Evolutionary conservation across 495 filamentous ascomycete genomes (phyloP).

Genomic region (Penicillium coprophilum): DNA sequence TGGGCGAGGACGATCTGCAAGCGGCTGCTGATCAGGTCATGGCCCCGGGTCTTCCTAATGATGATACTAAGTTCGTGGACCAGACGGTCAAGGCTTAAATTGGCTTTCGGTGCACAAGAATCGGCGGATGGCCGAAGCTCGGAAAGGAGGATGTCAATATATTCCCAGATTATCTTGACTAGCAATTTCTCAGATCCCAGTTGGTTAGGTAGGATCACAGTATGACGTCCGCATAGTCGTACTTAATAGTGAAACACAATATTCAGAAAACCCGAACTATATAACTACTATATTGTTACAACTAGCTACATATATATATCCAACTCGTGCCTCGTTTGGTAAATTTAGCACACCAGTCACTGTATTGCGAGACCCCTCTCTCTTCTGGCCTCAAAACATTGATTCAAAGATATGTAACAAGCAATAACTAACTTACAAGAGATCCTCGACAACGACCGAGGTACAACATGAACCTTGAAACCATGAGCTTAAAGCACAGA

Average conservation of each 20-base stretch:
- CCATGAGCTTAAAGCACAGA: slow-evolving; percentile 10
- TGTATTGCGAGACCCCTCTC: not conserved
- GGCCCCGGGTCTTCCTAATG: slow-evolving; percentile 4
- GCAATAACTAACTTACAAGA: no score
- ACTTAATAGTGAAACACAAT: not conserved
- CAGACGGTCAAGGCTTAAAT: not conserved
- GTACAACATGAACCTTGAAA: no score
- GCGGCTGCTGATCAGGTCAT: slow-evolving; percentile 33
- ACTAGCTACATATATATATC: not conserved
- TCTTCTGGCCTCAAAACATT: not conserved
- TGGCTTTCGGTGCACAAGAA: not conserved
- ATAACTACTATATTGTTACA: not conserved
- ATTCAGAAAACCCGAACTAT: not conserved
- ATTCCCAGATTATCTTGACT: not conserved
- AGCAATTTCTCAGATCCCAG: not conserved
- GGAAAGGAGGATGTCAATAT: not conserved
- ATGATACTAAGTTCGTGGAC: not conserved
- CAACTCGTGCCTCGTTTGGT: no score
- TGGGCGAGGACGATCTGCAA: slow-evolving; percentile 45
- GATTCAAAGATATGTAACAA: no score
- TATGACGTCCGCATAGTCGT: not conserved
- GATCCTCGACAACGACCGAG: no score
- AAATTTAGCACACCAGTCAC: not conserved
- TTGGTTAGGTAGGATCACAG: not conserved
- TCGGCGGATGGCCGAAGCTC: not conserved